Percentiles rank a stretch among this genome's conserved stretches.
Conservation (phyloP, 306 rosid species). For the Quercus agrifolia region DNA sequence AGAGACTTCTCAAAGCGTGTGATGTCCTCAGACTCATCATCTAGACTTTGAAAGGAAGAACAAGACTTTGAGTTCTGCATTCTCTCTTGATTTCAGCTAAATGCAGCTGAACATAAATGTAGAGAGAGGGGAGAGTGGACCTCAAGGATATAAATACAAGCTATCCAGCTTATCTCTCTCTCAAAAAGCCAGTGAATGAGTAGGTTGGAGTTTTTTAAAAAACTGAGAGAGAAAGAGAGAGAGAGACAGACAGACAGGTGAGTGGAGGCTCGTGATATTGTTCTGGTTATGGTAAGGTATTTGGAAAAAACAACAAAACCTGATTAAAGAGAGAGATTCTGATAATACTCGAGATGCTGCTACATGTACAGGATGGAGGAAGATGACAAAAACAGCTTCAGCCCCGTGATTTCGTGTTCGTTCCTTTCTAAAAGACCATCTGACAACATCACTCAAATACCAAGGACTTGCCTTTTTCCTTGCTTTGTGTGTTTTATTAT, state of each 20-base stretch:
- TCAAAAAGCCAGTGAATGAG: constrained; percentile 11
- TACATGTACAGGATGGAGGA: constrained; percentile 18
- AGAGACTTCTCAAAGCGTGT: constrained; percentile 57
- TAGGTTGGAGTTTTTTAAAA: not conserved
- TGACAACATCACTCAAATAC: not conserved
- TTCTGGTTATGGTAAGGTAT: not conserved
- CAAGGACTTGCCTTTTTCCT: no score
- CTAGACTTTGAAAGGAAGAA: constrained; percentile 34
- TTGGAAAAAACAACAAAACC: constrained; percentile 23
- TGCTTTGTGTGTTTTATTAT: no score
- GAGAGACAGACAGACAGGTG: constrained; percentile 11
- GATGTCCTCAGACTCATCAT: constrained; percentile 34
- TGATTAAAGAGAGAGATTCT: constrained; percentile 16
- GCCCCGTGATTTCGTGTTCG: constrained; percentile 65
- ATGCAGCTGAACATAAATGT: constrained; percentile 9
- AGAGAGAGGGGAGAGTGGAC: constrained; percentile 5
- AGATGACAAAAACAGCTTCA: constrained; percentile 58
- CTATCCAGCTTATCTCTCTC: constrained; percentile 15
- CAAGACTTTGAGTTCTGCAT: constrained; percentile 43
- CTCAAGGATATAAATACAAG: not conserved
- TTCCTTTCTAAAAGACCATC: constrained; percentile 8
- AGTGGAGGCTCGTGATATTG: constrained; percentile 25
- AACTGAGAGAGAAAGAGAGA: not conserved
- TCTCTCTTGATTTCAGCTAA: constrained; percentile 1
- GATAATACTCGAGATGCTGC: not conserved